A percentile compares a stretch with the other conserved stretches of the same genome.
phyloP scores from a whole-genome alignment of 1,284 basidiomycete genomes.

The Puccinia novopanici region DNA sequence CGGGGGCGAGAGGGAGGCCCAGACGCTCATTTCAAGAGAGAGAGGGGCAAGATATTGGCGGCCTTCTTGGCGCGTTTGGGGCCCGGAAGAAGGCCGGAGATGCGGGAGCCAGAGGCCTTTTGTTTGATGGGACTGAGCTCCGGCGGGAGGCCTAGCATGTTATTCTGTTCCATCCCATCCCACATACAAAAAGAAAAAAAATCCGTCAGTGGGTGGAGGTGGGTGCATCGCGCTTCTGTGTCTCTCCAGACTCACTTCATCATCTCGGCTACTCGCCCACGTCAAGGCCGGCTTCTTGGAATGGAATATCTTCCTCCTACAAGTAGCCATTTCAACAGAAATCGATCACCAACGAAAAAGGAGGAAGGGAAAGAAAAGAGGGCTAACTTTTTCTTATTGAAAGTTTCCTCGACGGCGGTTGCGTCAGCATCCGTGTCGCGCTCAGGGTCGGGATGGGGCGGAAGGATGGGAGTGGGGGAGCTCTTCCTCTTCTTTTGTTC shows the following conservation, averaged over 20 bases:
- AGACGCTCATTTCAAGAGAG: too few relatives aligned
- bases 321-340: background rate
- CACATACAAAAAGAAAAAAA: conserved; percentile 5
- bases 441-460: too few relatives aligned
- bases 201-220: background rate
- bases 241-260: conserved; percentile 8
- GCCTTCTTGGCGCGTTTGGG: background rate
- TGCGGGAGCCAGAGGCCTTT: background rate
- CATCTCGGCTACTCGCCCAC: background rate
- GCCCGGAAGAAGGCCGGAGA: background rate
- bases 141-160: conserved; percentile 37
- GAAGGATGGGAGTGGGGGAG: background rate
- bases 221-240: background rate
- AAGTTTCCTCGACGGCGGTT: background rate
- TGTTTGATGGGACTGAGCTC: conserved; percentile 35
- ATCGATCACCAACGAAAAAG: background rate
- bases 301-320: conserved; percentile 39
- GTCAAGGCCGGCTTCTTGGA: background rate
- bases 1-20: too few relatives aligned
- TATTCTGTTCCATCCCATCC: background rate
- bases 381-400: conserved; percentile 20
- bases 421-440: background rate
- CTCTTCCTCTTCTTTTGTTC: background rate
- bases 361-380: background rate
- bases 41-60: background rate